These are phyloP conservation scores for Melanopsichium pennsylvanicum DNA, from an alignment of 1,284 basidiomycete species.

Conservation along the genomic window DNA sequence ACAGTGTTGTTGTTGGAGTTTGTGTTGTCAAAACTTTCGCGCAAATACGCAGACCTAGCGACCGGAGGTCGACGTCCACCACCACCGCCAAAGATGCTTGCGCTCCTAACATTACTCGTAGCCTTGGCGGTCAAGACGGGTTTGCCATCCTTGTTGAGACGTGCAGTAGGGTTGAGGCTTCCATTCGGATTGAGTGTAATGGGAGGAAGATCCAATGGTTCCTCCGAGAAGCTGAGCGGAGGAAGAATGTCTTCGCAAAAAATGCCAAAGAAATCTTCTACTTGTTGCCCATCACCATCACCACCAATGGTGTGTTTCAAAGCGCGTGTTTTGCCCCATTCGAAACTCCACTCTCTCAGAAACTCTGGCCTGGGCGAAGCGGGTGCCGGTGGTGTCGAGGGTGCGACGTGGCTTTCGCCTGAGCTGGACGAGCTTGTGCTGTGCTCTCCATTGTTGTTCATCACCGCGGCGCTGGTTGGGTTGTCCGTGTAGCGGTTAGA, in stretches of 20 bases:
- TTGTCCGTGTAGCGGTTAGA: too few species aligned
- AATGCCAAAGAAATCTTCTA: conserved; percentile 62
- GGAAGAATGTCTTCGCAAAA: conserved; percentile 42
- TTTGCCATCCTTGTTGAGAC: conserved; percentile 28
- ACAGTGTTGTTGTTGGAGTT: too few species aligned
- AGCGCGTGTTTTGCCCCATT: conserved; percentile 28
- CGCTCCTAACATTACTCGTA: conserved; percentile 10
- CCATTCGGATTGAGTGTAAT: conserved; percentile 39
- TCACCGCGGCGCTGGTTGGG: too few species aligned
- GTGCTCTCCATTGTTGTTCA: too few species aligned
- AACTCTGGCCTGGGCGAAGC: conserved; percentile 52
- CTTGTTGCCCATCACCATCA: conserved; percentile 12
- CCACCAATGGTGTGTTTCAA: not conserved
- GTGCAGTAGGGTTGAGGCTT: conserved; percentile 16
- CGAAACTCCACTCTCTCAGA: conserved; percentile 56
- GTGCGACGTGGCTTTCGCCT: conserved; percentile 37
- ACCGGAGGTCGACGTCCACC: conserved; percentile 44
- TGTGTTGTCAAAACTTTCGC: conserved; percentile 46
- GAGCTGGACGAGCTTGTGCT: conserved; percentile 34
- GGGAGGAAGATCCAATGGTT: conserved; percentile 55
- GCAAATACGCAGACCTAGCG: conserved; percentile 44
- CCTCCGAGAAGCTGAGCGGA: conserved; percentile 38
- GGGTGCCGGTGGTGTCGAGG: conserved; percentile 20
- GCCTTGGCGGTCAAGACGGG: not conserved
- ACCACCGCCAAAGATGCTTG: conserved; percentile 31